phyloP scores from a whole-genome alignment of 331 rosid genomes.

The Quercus phellos region DNA sequence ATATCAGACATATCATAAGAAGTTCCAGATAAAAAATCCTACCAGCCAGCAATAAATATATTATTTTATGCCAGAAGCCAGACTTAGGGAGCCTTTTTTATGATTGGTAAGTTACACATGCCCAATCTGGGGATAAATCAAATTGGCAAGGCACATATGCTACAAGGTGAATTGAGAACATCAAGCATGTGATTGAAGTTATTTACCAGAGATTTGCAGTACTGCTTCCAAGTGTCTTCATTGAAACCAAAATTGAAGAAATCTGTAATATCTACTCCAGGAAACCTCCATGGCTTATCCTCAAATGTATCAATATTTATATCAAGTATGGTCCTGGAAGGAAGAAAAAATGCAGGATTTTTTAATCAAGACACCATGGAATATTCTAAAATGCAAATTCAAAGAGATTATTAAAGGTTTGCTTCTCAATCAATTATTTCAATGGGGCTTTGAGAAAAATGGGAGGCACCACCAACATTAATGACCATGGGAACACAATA shows the following conservation, averaged over 20 bases:
- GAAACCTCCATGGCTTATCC: constrained; percentile 60
- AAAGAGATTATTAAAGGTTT: not conserved
- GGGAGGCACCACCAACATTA: no score
- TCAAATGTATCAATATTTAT: constrained; percentile 45
- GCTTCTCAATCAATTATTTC: no score
- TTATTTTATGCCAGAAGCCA: constrained; percentile 13
- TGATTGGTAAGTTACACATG: no score
- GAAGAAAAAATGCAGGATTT: not conserved
- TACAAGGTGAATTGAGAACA: constrained; percentile 1
- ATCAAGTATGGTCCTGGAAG: constrained; percentile 52
- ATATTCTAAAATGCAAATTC: not conserved
- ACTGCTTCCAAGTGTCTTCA: constrained; percentile 65
- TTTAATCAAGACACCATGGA: not conserved
- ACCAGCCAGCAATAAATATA: constrained; percentile 5
- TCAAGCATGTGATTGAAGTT: not conserved
- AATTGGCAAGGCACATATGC: constrained; percentile 3
- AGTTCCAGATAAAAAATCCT: constrained; percentile 5
- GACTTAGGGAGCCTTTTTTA: not conserved
- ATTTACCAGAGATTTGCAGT: constrained; percentile 59
- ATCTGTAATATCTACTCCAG: constrained; percentile 55
- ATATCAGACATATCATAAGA: constrained; percentile 4
- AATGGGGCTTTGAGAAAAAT: no score
- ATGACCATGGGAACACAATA: not conserved
- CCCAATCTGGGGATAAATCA: no score
- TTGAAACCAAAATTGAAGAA: constrained; percentile 67